phyloP scores from a whole-genome alignment of 129 eudicot genomes.

The Flaveria ramosissima region DNA sequence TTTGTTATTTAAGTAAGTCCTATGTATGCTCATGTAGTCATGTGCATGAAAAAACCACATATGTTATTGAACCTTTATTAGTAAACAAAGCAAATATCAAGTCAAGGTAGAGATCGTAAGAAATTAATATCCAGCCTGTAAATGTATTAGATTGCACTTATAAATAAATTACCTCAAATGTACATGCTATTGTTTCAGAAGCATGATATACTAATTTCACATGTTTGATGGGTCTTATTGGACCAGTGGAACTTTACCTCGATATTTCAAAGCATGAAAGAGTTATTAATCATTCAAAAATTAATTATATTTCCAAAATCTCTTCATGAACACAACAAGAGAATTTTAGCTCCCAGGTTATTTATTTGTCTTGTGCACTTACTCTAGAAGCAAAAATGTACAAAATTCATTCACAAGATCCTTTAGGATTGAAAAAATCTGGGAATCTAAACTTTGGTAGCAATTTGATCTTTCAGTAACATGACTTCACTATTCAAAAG shows the following conservation, averaged over 20 bases:
- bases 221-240: background rate
- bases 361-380: background rate
- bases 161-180: background rate
- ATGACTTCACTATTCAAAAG: background rate
- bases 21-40: constrained; percentile 4
- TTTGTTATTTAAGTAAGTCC: background rate
- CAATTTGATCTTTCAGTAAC: constrained; percentile 4
- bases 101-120: constrained; percentile 8
- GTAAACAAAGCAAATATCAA: constrained; percentile 14
- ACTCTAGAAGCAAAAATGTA: constrained; percentile 17
- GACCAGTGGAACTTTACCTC: background rate
- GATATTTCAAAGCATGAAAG: background rate
- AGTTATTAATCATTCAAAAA: background rate
- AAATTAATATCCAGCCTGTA: background rate
- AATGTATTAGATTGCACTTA: background rate
- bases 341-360: background rate
- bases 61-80: background rate
- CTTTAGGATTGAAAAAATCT: background rate
- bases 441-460: background rate
- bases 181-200: background rate
- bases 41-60: background rate
- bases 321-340: background rate
- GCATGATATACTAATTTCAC: background rate
- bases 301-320: background rate
- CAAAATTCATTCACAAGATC: background rate